Base-by-base conservation (phyloP, 176 grass and related monocot species). In the Zizania latifolia region DNA sequence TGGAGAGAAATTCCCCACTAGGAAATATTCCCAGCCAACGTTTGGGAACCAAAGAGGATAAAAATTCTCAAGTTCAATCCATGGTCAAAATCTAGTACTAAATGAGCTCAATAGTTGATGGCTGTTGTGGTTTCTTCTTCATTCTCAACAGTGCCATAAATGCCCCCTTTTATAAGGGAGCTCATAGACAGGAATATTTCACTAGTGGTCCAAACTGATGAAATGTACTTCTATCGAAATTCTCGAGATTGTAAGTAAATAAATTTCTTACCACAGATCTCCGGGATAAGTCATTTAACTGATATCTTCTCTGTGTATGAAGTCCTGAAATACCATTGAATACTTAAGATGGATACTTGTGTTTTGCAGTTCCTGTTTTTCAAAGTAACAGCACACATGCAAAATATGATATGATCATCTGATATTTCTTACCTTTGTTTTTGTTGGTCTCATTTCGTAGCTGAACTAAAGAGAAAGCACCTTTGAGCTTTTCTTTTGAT, bases 401-500 rank as follows among this genome's bases (percentile, higher is more conserved):
- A 26, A 26, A 44, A 22, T 58, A 3, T 79, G 48, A 58, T n/a
- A n/a, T n/a, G n/a, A n/a, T n/a, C n/a, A n/a, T 0, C 1, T 19
- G 6, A 0, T 4, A 58, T 33, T 33, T 2, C 46, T 72, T 59
- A 82, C 79, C 79, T 4, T 46, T 82, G 29, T 12, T 65, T 58
- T 41, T 74, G 1, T 31, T 50, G 48, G 73, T 67, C 31, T 58
- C 13, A 60, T 82, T 58, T 3, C 67, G 72, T 5, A 48, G 65
- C 10, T 19, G 38, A 40, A n/a, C 23, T 31, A 65, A 87, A 50
- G 72, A 87, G 79, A 87, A 74, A 74, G 7, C 14, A 11, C 10
- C 68, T 11, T 68, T 78, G 74, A 73, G 28, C 39, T 87, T 73
- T 78, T 75, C 33, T 68, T 86, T 86, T 11, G 78, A 77, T 76